phyloP scores from a whole-genome alignment of 1,284 basidiomycete genomes.

The Quambalaria eucalypti region DNA sequence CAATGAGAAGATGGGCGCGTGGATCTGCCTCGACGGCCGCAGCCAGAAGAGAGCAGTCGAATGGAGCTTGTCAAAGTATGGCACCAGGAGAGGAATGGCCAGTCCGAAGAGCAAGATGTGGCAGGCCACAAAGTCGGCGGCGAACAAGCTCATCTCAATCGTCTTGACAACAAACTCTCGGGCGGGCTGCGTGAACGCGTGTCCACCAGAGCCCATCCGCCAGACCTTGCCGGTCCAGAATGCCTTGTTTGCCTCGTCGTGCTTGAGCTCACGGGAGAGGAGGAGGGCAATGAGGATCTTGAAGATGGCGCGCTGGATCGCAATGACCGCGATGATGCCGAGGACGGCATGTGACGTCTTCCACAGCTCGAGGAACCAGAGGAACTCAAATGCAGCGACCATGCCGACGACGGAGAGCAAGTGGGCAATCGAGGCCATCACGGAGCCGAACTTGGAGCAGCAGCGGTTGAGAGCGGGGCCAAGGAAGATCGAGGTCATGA shows the following conservation, averaged over 20 bases:
- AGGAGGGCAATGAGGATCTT: conserved; percentile 44
- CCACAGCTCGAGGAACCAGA: conserved; percentile 95
- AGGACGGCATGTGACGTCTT: conserved; percentile 71
- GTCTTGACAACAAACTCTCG: conserved; percentile 47
- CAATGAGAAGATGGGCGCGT: conserved; percentile 66
- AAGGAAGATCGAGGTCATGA: conserved; percentile 82
- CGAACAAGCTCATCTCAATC: conserved; percentile 45
- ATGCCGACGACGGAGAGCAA: conserved; percentile 41
- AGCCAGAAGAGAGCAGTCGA: conserved; percentile 50
- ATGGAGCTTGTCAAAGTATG: conserved; percentile 40
- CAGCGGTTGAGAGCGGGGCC: conserved; percentile 77
- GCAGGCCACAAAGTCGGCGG: conserved; percentile 40
- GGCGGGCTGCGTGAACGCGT: conserved; percentile 45
- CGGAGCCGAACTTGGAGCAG: conserved; percentile 46
- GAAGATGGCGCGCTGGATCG: conserved; percentile 46
- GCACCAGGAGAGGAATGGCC: conserved; percentile 51
- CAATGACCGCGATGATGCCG: conserved; percentile 47
- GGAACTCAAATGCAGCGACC: conserved; percentile 31
- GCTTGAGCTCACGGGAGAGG: conserved; percentile 45
- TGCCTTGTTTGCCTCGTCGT: conserved; percentile 47
- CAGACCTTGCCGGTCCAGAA: conserved; percentile 48
- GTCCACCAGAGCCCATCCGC: conserved; percentile 44
- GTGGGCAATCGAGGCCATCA: conserved; percentile 45
- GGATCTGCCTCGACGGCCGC: conserved; percentile 53
- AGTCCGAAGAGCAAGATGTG: conserved; percentile 49